Evolutionary conservation across 352 stramenopile species (phyloP), one percentile per base, ranked within the genome.

Genomic region (Phytophthora lateralis): DNA sequence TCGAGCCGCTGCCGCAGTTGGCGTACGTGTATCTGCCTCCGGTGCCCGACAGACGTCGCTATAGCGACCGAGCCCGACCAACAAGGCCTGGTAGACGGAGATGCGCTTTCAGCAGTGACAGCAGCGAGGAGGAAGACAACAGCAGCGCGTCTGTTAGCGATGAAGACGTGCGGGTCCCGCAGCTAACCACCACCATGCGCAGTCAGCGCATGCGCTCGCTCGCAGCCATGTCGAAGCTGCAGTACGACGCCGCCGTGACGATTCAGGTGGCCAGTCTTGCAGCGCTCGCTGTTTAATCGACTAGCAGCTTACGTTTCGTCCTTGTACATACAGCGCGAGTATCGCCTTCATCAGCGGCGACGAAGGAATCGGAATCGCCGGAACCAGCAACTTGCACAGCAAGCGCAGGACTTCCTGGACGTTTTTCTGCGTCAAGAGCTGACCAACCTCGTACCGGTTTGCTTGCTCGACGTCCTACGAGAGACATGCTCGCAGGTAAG

Each of bases 131-230:
- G 10, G 55, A n/a, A n/a, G n/a, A 64, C 17, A 58, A 57, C 32
- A 58, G 48, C 38, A 62, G 41, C 17, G 53, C 41, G 24, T 52
- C 27, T 39, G 34, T 6, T 21, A 72, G 57, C 15, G 34, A 41
- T 49, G 60, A 59, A 41, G 41, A 63, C 6, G 63, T 59, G 7
- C 27, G 10, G 7, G 17, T 38, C 38, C 32, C 37, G 12, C 17
- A 34, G 11, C 17, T 20, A 21, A 49, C 49, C 4, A 24, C 24
- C 4, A 44, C 39, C 32, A 76, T 81, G 53, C 47, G 72, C 8
- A 71, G 54, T 38, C 73, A 84, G 46, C 75, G 75, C 46, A 72
- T 88, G 43, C 71, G 56, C 4, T 85, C 78, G 6, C 48, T 88
- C 4, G 70, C 72, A 9, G 65, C 63, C 12, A 78, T 88, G 63